phyloP scores from a whole-genome alignment of 2,329 filamentous ascomycete species.

The Monilinia polystroma region DNA sequence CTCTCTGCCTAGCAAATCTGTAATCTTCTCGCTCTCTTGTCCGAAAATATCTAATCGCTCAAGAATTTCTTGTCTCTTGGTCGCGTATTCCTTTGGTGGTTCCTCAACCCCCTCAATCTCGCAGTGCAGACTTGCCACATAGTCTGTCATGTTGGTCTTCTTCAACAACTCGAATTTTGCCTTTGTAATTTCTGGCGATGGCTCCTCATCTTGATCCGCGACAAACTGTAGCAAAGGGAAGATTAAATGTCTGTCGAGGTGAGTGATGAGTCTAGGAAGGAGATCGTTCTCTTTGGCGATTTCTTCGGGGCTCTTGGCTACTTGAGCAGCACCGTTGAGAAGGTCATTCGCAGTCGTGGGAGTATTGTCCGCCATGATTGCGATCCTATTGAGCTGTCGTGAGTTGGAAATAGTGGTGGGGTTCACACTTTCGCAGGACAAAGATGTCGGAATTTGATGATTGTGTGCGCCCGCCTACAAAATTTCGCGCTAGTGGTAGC shows the following conservation, averaged over 20 bases:
- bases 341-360: slow-evolving; percentile 29
- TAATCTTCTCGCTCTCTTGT: slow-evolving; percentile 85
- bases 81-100: slow-evolving; percentile 78
- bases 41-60: slow-evolving; percentile 78
- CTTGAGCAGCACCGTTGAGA: slow-evolving; percentile 33
- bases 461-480: slow-evolving; percentile 32
- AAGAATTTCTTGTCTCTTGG: slow-evolving; percentile 87
- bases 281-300: slow-evolving; percentile 54
- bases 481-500: slow-evolving; percentile 26
- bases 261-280: slow-evolving; percentile 82
- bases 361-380: slow-evolving; percentile 51
- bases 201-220: slow-evolving; percentile 76
- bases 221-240: slow-evolving; percentile 95
- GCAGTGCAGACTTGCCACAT: slow-evolving; percentile 87
- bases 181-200: slow-evolving; percentile 70
- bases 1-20: slow-evolving; percentile 80
- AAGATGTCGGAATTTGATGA: slow-evolving; percentile 27
- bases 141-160: slow-evolving; percentile 99
- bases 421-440: slow-evolving; percentile 22
- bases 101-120: slow-evolving; percentile 80
- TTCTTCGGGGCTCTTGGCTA: slow-evolving; percentile 49
- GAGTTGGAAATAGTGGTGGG: slow-evolving; percentile 23
- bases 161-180: slow-evolving; percentile 93
- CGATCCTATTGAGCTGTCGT: slow-evolving; percentile 31
- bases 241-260: slow-evolving; percentile 93